Evolutionary conservation across 306 rosid genomes (phyloP).

Genomic region (Vigna hirtella): DNA sequence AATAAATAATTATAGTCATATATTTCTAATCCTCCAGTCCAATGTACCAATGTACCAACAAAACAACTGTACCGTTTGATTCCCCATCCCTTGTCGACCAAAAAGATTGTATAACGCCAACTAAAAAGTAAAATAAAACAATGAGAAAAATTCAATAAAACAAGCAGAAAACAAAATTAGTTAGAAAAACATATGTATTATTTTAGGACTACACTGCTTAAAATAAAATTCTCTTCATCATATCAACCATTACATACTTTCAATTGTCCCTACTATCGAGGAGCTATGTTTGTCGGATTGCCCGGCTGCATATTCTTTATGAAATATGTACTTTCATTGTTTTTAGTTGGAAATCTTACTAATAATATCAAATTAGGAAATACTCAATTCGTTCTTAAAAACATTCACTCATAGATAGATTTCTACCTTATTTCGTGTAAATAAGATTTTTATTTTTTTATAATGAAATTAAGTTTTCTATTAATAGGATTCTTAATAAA

Average conservation of each 20-base stretch:
- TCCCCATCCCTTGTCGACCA: too few relatives aligned
- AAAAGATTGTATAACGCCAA: too few relatives aligned
- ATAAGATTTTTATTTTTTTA: too few relatives aligned
- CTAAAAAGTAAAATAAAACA: too few relatives aligned
- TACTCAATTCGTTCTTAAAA: not conserved
- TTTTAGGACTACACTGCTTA: not conserved
- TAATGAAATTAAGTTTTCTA: too few relatives aligned
- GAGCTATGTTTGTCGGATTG: slow-evolving; percentile 14
- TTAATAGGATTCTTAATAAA: too few relatives aligned
- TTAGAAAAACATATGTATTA: not conserved
- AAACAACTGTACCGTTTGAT: too few relatives aligned
- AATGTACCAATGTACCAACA: too few relatives aligned
- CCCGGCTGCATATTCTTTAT: not conserved
- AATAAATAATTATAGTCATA: too few relatives aligned
- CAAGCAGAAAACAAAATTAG: not conserved
- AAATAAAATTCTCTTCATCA: not conserved
- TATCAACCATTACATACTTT: not conserved
- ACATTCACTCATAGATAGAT: too few relatives aligned
- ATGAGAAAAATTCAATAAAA: not conserved
- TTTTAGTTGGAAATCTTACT: not conserved
- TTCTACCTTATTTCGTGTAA: too few relatives aligned
- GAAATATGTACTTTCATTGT: slow-evolving; percentile 1
- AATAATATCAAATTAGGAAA: slow-evolving; percentile 5
- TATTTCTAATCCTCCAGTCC: too few relatives aligned
- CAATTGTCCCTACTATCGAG: not conserved